Base-by-base conservation (phyloP, 2,329 filamentous ascomycete genomes). In the Fusarium cyanostomum region DNA sequence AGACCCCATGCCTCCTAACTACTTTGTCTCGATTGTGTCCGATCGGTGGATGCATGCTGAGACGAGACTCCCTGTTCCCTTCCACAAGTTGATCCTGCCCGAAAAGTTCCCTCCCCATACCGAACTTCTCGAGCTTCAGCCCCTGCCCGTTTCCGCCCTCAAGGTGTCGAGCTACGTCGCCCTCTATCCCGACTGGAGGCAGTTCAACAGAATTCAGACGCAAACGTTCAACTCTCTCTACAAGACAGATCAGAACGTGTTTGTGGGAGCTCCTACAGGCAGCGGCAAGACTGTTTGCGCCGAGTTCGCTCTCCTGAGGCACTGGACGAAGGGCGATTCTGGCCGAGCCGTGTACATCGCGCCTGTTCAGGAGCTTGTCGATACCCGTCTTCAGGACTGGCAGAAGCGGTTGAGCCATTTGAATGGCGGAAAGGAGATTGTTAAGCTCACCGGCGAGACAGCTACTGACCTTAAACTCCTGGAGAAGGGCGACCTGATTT, bases 21-120 rank as follows among this genome's bases (percentile, higher is more conserved):
- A 99, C 80, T 99, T 99, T 79, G 92, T 99, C 71, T 95, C 93
- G 0, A 86, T 99, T 34, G 80, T 97, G 16, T 98, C 94, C 4
- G 95, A 99, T 76, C 86, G 95, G 68, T 99, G 95, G 95, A 97
- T 99, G 92, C 92, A 97, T 74, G 92, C 94, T 1, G 94, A 99
- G 79, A 97, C 94, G 1, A 93, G 94, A 73, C 82, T 99, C 51
- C 90, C 94, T 0, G 90, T 99, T 2, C 94, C 94, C 1, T 98
- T 99, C 80, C 91, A 96, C 75, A 97, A 97, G 75, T 83, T 99
- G 26, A 91, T 97, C 38, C 84, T 99, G 6, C 95, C 95, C 0
- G 94, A 97, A 75, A 95, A 95, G 72, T 99, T 99, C 76, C 94
- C 94, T 27, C 89, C 95, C 35, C 94, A 97, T 73, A 99, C 95